Evolutionary conservation across 2,329 filamentous ascomycete species (phyloP), one percentile per base, ranked within the genome.

Genomic region (Talaromyces sp.): DNA sequence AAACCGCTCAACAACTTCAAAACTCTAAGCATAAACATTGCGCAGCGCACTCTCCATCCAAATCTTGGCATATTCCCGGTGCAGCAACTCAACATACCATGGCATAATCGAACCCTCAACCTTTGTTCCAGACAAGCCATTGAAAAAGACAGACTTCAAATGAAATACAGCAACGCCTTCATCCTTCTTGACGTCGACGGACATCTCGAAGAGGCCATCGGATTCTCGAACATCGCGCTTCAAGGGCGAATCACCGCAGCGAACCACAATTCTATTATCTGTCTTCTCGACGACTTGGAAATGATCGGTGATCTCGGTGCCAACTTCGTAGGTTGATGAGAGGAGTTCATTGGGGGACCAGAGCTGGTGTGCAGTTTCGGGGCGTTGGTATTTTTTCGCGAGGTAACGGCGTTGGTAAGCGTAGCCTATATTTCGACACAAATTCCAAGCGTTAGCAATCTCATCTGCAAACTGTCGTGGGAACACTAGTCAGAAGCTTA

Each of bases 221-320:
- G 83, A 85, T 9, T 82, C 79, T 8, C 89, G 82, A 1, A 85
- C 82, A 0, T 79, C 83, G 52, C 78, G 79, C 52, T 85, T 85
- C 24, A 86, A 80, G 0, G 89, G 89, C 1, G 85, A 86, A 67
- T 88, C 89, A 16, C 89, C 89, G 69, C 86, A 89, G 24, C 89
- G 85, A 24, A 91, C 82, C 0, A 87, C 82, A 66, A 91, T 88
- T 11, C 82, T 79, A 7, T 81, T 82, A 0, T 84, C 79, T 0
- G 85, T 87, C 76, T 89, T 89, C 62, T 87, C 85, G 0, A 91
- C 79, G 0, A 91, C 88, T 74, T 91, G 87, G 72, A 91, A 91
- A 75, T 91, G 89, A 73, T 91, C 88, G 3, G 86, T 89, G 65
- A 91, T 84, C 47, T 81, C 73, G 0, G 89, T 89, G 39, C 89